Base-by-base conservation (phyloP, 331 rosid genomes). In the Erythrophleum ivorense region DNA sequence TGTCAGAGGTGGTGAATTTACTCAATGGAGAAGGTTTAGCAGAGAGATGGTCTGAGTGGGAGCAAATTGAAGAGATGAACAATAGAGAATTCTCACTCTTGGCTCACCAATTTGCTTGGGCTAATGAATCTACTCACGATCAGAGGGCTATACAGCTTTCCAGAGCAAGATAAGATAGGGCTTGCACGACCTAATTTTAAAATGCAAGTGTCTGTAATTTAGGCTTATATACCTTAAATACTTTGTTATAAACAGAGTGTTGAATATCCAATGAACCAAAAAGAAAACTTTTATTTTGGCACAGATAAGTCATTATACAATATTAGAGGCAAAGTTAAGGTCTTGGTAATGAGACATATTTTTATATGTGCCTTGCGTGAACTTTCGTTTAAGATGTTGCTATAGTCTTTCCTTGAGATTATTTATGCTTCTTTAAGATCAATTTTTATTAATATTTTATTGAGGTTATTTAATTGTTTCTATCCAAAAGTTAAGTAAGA, bases 41-140 rank as follows among this genome's bases (percentile, higher is more conserved):
- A 9, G 89, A 92, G 81, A 84, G 89, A 85, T 90, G 97, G 97
- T 90, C 82, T 1, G 86, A 88, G 58, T 90, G 94, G 97, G 89
- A 88, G 87, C 86, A 84, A 54, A 83, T 84, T 24, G 92, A 90
- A 71, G 88, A 84, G 80, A 82, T 48, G 45, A 87, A 88, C 82
- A 84, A 60, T 73, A 84, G 55, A 65, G 90, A 87, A 46, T 79
- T 81, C 59, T 65, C 87, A n/a, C 86, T 49, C n/a, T 59, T 64
- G 75, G 80, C 88, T 62, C 94, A 90, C 81, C 88, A 84, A n/a
- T 90, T 91, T 80, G 75, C 83, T 59, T 92, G 94, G 97, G 87
- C 81, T 57, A 90, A 81, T 11, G 94, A 92, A 62, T 72, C 89
- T 16, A 88, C 88, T 19, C 87, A 79, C 14, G 91, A 88, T 82